phyloP scores from a whole-genome alignment of 2,329 filamentous ascomycete species.

The Grosmannia huntii region DNA sequence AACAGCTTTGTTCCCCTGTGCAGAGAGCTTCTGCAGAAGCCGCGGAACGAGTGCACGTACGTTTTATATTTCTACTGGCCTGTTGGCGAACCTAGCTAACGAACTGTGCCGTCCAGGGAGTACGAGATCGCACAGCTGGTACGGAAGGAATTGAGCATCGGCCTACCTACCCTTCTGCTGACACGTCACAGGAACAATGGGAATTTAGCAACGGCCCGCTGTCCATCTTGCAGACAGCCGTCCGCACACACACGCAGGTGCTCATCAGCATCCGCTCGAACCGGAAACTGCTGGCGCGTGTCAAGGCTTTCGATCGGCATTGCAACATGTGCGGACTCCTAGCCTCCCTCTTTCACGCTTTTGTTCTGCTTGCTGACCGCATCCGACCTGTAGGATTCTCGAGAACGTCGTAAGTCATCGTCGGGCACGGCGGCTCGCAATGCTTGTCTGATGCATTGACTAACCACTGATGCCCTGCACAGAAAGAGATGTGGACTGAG shows the following conservation, averaged over 20 bases:
- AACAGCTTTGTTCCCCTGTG: background rate
- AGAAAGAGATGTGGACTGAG: slow-evolving; percentile 98
- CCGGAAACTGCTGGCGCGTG: slow-evolving; percentile 89
- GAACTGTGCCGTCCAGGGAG: slow-evolving; percentile 42
- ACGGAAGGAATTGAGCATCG: slow-evolving; percentile 9
- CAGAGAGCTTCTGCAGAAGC: slow-evolving; percentile 14
- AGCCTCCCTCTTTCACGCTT: background rate
- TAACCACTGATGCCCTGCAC: slow-evolving; percentile 3
- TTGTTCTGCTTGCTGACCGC: background rate
- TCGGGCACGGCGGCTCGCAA: background rate
- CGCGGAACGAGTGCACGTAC: slow-evolving; percentile 14
- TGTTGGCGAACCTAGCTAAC: background rate
- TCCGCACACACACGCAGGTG: slow-evolving; percentile 87
- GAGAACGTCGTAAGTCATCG: slow-evolving; percentile 18
- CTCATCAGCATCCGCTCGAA: slow-evolving; percentile 97
- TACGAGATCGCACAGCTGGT: slow-evolving; percentile 70
- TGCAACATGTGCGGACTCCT: slow-evolving; percentile 65
- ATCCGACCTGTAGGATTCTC: slow-evolving; percentile 13
- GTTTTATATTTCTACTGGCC: background rate
- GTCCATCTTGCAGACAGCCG: slow-evolving; percentile 92
- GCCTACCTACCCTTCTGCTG: background rate
- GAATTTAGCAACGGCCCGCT: slow-evolving; percentile 45
- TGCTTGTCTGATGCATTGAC: background rate
- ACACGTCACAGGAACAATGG: slow-evolving; percentile 27
- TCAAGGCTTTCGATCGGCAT: slow-evolving; percentile 97